Evolutionary conservation across 2,329 filamentous ascomycete species (phyloP).

Genomic region (Hypoxylon sp.): DNA sequence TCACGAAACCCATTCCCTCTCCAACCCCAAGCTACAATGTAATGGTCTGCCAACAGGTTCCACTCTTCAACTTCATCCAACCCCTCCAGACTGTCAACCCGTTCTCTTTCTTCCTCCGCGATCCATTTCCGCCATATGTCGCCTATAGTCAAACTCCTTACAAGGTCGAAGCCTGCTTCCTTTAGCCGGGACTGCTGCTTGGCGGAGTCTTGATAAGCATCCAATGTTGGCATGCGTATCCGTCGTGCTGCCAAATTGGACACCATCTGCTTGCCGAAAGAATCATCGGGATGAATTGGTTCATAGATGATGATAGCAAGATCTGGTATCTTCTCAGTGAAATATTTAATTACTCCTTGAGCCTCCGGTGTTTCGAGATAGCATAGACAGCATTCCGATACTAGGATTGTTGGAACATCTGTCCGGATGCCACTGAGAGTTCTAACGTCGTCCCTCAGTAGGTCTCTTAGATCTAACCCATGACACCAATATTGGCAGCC

Average conservation of each 20-base stretch:
- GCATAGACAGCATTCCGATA: slow-evolving; percentile 96
- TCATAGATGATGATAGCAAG: slow-evolving; percentile 85
- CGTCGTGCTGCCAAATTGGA: slow-evolving; percentile 86
- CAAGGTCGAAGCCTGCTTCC: slow-evolving; percentile 73
- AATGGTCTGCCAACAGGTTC: slow-evolving; percentile 87
- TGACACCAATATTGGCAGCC: slow-evolving; percentile 69
- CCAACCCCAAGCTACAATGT: slow-evolving; percentile 92
- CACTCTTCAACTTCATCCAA: slow-evolving; percentile 97
- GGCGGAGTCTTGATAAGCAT: slow-evolving; percentile 75
- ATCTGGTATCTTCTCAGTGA: slow-evolving; percentile 66
- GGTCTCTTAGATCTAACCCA: slow-evolving; percentile 77
- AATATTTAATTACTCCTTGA: slow-evolving; percentile 74
- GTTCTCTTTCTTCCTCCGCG: slow-evolving; percentile 76
- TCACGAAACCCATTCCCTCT: slow-evolving; percentile 64
- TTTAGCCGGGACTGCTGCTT: slow-evolving; percentile 78
- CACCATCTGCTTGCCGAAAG: slow-evolving; percentile 94
- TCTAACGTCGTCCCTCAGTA: slow-evolving; percentile 56
- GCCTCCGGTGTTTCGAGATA: slow-evolving; percentile 81
- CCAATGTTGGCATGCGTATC: slow-evolving; percentile 87
- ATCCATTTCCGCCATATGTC: slow-evolving; percentile 86
- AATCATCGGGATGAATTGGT: slow-evolving; percentile 84
- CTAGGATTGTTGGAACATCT: slow-evolving; percentile 81
- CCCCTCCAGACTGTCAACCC: slow-evolving; percentile 85
- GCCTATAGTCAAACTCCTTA: slow-evolving; percentile 62
- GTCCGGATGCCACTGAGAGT: slow-evolving; percentile 64